A percentile compares a stretch with the other conserved stretches of the same genome.
Evolutionary conservation across 1,284 basidiomycete species (phyloP).

Genomic region (Ceratobasidium sp.): DNA sequence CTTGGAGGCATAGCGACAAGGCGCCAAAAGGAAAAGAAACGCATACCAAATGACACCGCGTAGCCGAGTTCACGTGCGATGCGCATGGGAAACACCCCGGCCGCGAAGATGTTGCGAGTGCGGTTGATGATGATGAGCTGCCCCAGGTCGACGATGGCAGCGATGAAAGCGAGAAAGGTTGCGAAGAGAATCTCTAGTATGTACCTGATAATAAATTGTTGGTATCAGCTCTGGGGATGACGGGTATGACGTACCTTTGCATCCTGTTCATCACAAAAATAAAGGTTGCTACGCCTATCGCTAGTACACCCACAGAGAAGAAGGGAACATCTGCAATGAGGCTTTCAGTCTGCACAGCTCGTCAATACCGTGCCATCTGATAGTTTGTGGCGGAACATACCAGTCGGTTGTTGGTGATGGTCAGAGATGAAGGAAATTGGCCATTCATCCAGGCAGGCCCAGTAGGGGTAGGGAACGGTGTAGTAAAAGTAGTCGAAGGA

Average conservation of each 20-base stretch:
- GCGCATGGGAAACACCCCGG: slow-evolving; percentile 59
- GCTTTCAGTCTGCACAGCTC: slow-evolving; percentile 61
- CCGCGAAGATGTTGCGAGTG: slow-evolving; percentile 53
- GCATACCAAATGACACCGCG: slow-evolving; percentile 66
- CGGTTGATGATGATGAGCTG: slow-evolving; percentile 59
- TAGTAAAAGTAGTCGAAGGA: slow-evolving; percentile 26
- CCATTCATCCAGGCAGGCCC: slow-evolving; percentile 29
- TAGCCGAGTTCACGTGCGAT: slow-evolving; percentile 69
- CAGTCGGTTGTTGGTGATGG: slow-evolving; percentile 21
- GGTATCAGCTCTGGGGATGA: slow-evolving; percentile 35
- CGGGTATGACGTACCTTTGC: slow-evolving; percentile 61
- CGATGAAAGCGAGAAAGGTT: slow-evolving; percentile 67
- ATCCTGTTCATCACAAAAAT: slow-evolving; percentile 68
- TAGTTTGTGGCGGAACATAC: neutral
- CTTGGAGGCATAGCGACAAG: slow-evolving; percentile 68
- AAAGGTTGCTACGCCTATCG: slow-evolving; percentile 71
- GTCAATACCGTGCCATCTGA: neutral
- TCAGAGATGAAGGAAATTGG: slow-evolving; percentile 34
- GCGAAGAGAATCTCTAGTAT: slow-evolving; percentile 67
- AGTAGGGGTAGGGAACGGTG: slow-evolving; percentile 24
- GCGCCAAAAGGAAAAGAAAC: slow-evolving; percentile 75
- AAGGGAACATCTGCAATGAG: slow-evolving; percentile 74
- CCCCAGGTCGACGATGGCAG: slow-evolving; percentile 72
- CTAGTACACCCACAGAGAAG: slow-evolving; percentile 71
- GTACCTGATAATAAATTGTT: slow-evolving; percentile 56